Conservation (phyloP, 192 early-diverging fungal species). For the Phycomyces blakesleeanus region DNA sequence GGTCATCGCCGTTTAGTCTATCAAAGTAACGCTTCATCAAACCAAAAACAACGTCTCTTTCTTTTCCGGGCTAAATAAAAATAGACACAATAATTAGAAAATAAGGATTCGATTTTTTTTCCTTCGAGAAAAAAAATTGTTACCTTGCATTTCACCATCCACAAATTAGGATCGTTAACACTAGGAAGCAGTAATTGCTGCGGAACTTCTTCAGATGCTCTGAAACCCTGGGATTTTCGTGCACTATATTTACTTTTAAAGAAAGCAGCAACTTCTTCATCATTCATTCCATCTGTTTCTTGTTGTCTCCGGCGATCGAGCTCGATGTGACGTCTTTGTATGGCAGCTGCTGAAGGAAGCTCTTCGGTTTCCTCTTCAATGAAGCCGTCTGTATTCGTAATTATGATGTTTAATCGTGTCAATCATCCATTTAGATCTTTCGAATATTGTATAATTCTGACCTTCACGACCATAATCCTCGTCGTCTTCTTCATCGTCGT, state of each 20-base stretch:
- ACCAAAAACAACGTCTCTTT: constrained; percentile 79
- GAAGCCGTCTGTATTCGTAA: constrained; percentile 52
- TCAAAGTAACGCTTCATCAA: constrained; percentile 77
- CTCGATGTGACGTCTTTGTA: constrained; percentile 63
- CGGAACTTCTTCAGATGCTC: constrained; percentile 60
- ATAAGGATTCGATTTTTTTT: neutral
- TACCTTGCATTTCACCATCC: constrained; percentile 81
- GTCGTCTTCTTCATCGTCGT: constrained; percentile 66
- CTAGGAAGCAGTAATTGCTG: constrained; percentile 79
- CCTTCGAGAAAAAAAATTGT: constrained; percentile 5
- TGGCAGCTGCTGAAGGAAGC: constrained; percentile 46
- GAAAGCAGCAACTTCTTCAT: constrained; percentile 76
- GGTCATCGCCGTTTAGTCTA: constrained; percentile 52
- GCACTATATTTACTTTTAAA: constrained; percentile 73
- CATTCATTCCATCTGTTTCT: constrained; percentile 73
- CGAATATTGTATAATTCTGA: constrained; percentile 13
- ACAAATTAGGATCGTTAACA: constrained; percentile 86
- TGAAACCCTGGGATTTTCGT: constrained; percentile 43
- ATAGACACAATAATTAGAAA: neutral
- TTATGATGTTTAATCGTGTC: neutral
- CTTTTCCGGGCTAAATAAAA: constrained; percentile 66
- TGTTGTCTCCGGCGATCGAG: constrained; percentile 58
- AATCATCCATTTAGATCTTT: constrained; percentile 9
- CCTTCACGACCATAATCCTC: constrained; percentile 57
- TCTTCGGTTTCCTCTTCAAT: constrained; percentile 71